These are phyloP conservation scores for Aureobasidium lini DNA, from an alignment of 2,329 filamentous ascomycete species.

Conservation along the genomic window DNA sequence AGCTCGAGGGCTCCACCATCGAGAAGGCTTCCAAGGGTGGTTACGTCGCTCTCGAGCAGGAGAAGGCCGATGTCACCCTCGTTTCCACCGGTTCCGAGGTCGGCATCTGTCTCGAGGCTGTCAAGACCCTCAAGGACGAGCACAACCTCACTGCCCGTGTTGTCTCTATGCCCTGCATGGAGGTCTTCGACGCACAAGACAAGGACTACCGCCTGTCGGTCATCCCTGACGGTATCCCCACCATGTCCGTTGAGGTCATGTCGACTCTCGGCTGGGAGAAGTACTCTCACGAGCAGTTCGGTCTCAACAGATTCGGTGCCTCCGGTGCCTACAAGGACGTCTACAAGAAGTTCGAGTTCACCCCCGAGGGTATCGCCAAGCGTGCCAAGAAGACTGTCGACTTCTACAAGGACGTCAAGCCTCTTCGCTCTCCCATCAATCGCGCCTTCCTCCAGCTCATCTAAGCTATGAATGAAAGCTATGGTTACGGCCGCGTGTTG, in stretches of 20 bases:
- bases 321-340: slow-evolving; percentile 96
- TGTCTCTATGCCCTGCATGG: slow-evolving; percentile 92
- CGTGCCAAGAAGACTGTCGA: slow-evolving; percentile 84
- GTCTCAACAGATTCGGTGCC: slow-evolving; percentile 97
- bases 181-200: slow-evolving; percentile 88
- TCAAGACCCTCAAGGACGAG: slow-evolving; percentile 84
- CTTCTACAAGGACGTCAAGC: slow-evolving; percentile 94
- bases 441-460: slow-evolving; percentile 96
- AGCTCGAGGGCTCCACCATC: slow-evolving; percentile 89
- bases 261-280: slow-evolving; percentile 97
- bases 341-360: slow-evolving; percentile 99
- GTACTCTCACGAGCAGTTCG: slow-evolving; percentile 99
- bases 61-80: slow-evolving; percentile 78
- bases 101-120: slow-evolving; percentile 83
- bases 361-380: slow-evolving; percentile 92
- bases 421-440: slow-evolving; percentile 86
- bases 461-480: slow-evolving; percentile 42
- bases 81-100: slow-evolving; percentile 97
- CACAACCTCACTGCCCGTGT: slow-evolving; percentile 82
- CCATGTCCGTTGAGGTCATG: slow-evolving; percentile 93
- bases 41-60: slow-evolving; percentile 79
- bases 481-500: slow-evolving; percentile 9
- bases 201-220: slow-evolving; percentile 94
- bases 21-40: slow-evolving; percentile 90
- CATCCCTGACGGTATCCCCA: slow-evolving; percentile 87